These are phyloP conservation scores for Populus euphratica DNA, from an alignment of 345 rosid genomes.

Conservation along the genomic window DNA sequence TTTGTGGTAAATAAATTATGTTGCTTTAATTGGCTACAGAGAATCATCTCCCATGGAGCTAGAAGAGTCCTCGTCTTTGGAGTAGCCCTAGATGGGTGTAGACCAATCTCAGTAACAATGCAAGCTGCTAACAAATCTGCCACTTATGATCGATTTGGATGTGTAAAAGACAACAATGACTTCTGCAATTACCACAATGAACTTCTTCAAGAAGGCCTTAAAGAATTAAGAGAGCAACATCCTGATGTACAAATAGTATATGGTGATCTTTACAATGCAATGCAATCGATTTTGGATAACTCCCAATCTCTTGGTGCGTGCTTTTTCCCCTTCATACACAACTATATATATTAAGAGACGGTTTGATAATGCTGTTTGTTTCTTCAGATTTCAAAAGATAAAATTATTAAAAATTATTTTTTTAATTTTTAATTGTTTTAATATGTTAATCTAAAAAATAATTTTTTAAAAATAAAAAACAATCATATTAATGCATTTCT, in stretches of 20 bases:
- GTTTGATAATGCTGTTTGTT: no score
- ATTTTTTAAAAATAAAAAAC: no score
- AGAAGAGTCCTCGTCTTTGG: constrained; percentile 12
- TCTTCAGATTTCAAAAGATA: no score
- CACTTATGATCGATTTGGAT: constrained; percentile 16
- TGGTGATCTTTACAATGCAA: constrained; percentile 22
- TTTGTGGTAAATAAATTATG: no score
- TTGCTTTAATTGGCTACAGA: not conserved
- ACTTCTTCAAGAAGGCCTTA: constrained; percentile 17
- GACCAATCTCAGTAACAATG: not conserved
- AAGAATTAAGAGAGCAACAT: not conserved
- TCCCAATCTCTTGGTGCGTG: constrained; percentile 2
- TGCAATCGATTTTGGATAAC: not conserved
- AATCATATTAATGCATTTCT: no score
- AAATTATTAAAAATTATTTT: no score
- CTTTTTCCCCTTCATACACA: no score
- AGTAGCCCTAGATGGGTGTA: constrained; percentile 12
- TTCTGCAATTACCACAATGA: constrained; percentile 22
- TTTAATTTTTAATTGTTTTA: no score
- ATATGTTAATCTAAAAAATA: no score
- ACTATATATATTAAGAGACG: no score
- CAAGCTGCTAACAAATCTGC: not conserved
- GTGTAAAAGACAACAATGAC: constrained; percentile 20
- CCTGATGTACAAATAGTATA: constrained; percentile 23
- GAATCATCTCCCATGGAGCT: constrained; percentile 7